These are phyloP conservation scores for Ophiostoma sp. DNA, from an alignment of 2,329 filamentous ascomycete species.

Conservation along the genomic window DNA sequence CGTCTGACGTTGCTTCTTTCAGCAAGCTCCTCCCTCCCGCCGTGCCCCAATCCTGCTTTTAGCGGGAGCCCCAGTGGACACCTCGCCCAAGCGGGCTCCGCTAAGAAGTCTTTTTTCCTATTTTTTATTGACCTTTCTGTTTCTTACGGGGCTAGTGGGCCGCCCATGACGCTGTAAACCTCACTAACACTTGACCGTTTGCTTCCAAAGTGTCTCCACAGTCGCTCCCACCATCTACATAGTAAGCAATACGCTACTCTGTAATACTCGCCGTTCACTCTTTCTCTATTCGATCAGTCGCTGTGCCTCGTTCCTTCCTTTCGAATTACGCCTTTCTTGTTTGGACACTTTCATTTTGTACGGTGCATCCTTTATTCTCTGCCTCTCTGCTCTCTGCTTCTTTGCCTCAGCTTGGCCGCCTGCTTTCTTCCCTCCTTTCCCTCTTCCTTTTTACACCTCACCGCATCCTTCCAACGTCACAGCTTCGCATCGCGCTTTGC, in stretches of 20 bases:
- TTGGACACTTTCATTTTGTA: background rate
- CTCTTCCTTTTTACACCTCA: background rate
- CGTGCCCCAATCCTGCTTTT: conserved; percentile 18
- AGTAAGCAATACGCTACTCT: too few species aligned
- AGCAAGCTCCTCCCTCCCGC: conserved; percentile 20
- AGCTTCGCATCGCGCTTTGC: background rate
- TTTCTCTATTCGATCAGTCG: background rate
- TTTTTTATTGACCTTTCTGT: conserved; percentile 6
- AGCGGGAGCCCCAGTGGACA: conserved; percentile 20
- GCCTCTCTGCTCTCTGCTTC: background rate
- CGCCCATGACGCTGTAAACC: conserved; percentile 24
- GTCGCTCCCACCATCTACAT: conserved; percentile 7
- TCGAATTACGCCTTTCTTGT: background rate
- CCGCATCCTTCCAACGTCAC: background rate
- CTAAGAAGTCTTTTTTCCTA: conserved; percentile 11
- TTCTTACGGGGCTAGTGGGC: conserved; percentile 18
- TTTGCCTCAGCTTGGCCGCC: background rate
- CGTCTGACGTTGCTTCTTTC: conserved; percentile 13
- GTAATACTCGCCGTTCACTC: background rate
- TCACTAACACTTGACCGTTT: conserved; percentile 21
- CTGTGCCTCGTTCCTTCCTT: conserved; percentile 16
- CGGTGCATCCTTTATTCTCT: background rate
- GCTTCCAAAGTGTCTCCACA: conserved; percentile 10
- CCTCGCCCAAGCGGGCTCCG: conserved; percentile 16
- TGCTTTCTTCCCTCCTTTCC: background rate